Conservation (phyloP, 1,139 yeast species). For the Kluyveromyces sp. region DNA sequence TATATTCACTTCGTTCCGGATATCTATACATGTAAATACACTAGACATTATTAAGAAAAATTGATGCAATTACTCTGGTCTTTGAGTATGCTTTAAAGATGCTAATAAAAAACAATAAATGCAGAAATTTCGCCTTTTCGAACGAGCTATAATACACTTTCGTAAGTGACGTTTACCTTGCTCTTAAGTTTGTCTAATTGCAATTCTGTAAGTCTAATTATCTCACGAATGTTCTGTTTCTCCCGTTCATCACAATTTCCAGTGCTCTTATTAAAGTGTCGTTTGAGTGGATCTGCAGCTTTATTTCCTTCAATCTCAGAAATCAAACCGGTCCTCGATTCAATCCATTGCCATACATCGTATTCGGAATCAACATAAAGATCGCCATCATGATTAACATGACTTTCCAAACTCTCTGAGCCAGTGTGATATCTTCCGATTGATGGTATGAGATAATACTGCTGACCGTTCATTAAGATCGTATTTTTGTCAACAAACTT, state of each 20-base stretch:
- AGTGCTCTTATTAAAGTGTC: conserved; percentile 18
- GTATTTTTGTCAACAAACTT: conserved; percentile 2
- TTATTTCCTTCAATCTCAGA: background rate
- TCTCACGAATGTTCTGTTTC: conserved; percentile 47
- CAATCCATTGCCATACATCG: conserved; percentile 78
- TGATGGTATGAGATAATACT: conserved; percentile 41
- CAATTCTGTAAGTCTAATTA: conserved; percentile 47
- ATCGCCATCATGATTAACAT: background rate
- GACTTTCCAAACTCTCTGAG: conserved; percentile 19
- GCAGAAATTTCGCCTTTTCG: no score
- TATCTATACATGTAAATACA: background rate
- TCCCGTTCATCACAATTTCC: background rate
- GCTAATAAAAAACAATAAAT: no score
- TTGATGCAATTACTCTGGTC: no score
- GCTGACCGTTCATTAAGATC: conserved; percentile 36
- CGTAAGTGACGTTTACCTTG: background rate
- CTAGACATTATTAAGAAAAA: background rate
- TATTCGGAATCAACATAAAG: conserved; percentile 45
- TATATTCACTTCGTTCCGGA: background rate
- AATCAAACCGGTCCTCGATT: conserved; percentile 40
- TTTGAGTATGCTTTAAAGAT: no score
- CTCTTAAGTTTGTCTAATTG: conserved; percentile 39
- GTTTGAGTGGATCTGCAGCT: conserved; percentile 6
- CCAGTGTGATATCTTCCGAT: background rate
- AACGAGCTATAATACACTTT: no score